Percentiles rank a stretch among this genome's conserved stretches.
phyloP scores from a whole-genome alignment of 768 basidiomycete species.

The Suillus spraguei region DNA sequence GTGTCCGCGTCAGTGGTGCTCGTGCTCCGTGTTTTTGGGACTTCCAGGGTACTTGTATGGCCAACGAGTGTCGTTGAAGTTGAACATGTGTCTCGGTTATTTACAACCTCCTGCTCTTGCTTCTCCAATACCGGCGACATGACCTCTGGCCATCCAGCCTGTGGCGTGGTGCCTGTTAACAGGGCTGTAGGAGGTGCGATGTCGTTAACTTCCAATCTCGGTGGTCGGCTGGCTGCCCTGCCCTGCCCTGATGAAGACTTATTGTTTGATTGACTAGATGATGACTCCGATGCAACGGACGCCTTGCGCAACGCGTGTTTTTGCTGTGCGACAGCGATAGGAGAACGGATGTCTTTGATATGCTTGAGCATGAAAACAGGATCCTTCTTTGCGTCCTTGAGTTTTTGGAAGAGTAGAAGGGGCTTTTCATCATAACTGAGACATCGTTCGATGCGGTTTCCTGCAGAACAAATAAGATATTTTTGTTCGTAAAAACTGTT shows the following conservation, averaged over 20 bases:
- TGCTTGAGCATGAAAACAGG: constrained; percentile 99
- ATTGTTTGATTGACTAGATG: constrained; percentile 20
- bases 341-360: constrained; percentile 92
- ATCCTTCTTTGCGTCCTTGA: constrained; percentile 96
- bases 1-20: constrained; percentile 35
- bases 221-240: constrained; percentile 54
- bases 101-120: constrained; percentile 43
- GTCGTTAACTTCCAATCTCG: constrained; percentile 71
- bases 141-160: constrained; percentile 77
- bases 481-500: background rate
- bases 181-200: constrained; percentile 51
- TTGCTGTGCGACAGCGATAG: constrained; percentile 94
- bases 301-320: constrained; percentile 92
- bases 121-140: constrained; percentile 61
- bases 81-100: constrained; percentile 39
- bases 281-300: constrained; percentile 40
- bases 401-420: constrained; percentile 91
- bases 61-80: constrained; percentile 35
- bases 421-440: constrained; percentile 98
- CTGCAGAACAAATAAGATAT: constrained; percentile 33
- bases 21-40: constrained; percentile 21
- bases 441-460: constrained; percentile 87
- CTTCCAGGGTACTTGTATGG: constrained; percentile 34
- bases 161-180: constrained; percentile 62
- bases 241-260: constrained; percentile 33